Evolutionary conservation across 148 eudicot genomes (phyloP).

Genomic region (Rhododendron kiyosumense): DNA sequence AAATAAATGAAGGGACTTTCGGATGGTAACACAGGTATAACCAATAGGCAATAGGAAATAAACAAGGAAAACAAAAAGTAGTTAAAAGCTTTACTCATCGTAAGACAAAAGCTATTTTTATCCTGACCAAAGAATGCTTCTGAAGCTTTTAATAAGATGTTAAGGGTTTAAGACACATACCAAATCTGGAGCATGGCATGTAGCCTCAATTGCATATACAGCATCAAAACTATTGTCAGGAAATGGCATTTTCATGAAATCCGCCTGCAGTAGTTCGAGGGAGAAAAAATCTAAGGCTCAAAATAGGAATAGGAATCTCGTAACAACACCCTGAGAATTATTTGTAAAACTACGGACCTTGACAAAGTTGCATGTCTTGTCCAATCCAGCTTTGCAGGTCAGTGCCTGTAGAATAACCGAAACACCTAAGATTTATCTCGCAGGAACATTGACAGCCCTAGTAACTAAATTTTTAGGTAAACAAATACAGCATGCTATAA

Average conservation of each 20-base stretch:
- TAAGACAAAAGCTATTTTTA: background rate
- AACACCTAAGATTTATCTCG: background rate
- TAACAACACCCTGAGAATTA: background rate
- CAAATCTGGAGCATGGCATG: constrained; percentile 96
- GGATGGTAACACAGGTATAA: background rate
- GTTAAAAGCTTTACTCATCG: too few species aligned
- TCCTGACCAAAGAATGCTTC: background rate
- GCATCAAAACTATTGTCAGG: constrained; percentile 82
- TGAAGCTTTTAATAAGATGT: background rate
- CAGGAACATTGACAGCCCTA: background rate
- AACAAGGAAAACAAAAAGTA: background rate
- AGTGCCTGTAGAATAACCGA: constrained; percentile 43
- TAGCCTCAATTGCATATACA: constrained; percentile 93
- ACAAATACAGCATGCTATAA: background rate
- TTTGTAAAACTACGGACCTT: constrained; percentile 40
- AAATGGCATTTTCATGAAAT: constrained; percentile 95
- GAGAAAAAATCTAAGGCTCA: background rate
- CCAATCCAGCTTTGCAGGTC: constrained; percentile 68
- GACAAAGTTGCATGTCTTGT: constrained; percentile 72
- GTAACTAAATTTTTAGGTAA: background rate
- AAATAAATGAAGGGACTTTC: background rate
- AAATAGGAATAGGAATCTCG: background rate
- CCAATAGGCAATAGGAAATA: background rate
- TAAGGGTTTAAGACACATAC: constrained; percentile 31
- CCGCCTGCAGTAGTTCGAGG: constrained; percentile 54